phyloP scores from a whole-genome alignment of 805 yeast species.

The Metschnikowia kunwiensis region DNA sequence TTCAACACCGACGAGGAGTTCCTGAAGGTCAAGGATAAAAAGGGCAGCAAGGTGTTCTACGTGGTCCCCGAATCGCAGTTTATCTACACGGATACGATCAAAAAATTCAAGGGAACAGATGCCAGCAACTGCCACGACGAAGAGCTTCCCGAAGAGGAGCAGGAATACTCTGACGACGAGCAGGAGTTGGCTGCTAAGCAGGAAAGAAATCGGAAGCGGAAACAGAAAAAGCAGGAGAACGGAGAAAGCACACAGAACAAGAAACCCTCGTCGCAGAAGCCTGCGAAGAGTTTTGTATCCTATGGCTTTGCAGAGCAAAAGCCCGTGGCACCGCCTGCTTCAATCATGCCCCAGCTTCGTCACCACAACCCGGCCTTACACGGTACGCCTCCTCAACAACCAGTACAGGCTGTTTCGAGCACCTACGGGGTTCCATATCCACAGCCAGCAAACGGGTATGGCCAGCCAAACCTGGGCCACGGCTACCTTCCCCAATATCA shows the following conservation, averaged over 20 bases:
- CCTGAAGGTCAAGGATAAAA: constrained; percentile 42
- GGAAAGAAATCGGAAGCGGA: constrained; percentile 55
- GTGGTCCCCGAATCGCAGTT: constrained; percentile 82
- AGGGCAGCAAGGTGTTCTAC: constrained; percentile 62
- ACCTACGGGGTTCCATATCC: constrained; percentile 1
- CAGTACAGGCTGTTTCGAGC: neutral
- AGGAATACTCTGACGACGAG: constrained; percentile 94
- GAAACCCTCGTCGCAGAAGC: constrained; percentile 17
- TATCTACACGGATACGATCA: constrained; percentile 69
- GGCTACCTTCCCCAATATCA: constrained; percentile 3
- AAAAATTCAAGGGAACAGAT: constrained; percentile 78
- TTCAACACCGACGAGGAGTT: constrained; percentile 52
- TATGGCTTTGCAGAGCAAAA: constrained; percentile 16
- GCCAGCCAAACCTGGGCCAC: constrained; percentile 1
- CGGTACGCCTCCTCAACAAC: constrained; percentile 1
- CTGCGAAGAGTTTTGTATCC: constrained; percentile 17
- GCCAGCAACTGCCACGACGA: constrained; percentile 95
- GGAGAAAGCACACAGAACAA: constrained; percentile 16
- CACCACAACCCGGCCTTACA: constrained; percentile 12
- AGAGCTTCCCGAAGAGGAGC: constrained; percentile 89
- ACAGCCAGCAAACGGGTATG: too few species aligned
- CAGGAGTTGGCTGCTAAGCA: constrained; percentile 71
- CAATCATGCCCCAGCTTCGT: constrained; percentile 4
- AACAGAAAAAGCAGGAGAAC: constrained; percentile 34
- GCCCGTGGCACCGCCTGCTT: neutral